Conservation (phyloP, 768 basidiomycete genomes). For the Hydnomerulius pinastri region DNA sequence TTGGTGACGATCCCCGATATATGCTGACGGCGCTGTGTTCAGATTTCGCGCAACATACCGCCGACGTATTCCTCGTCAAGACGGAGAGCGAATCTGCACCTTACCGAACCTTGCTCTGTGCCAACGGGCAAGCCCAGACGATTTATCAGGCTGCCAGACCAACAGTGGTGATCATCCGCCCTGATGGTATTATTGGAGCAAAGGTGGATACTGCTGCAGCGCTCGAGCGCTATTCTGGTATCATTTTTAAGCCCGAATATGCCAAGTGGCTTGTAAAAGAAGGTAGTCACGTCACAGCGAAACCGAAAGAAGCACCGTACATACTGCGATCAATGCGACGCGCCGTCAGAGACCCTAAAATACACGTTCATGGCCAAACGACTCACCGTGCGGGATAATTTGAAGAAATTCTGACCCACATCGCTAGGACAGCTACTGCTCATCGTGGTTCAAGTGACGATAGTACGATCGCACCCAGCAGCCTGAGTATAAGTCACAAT, state of each 20-base stretch:
- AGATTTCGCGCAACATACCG: background rate
- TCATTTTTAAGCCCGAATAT: background rate
- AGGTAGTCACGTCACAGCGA: too few relatives aligned
- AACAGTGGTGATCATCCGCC: constrained; percentile 34
- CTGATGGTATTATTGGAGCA: constrained; percentile 44
- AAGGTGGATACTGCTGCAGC: constrained; percentile 12
- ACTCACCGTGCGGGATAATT: too few relatives aligned
- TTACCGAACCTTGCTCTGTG: background rate
- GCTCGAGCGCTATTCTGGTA: background rate
- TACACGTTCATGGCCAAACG: too few relatives aligned
- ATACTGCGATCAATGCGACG: too few relatives aligned
- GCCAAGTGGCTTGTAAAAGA: too few relatives aligned
- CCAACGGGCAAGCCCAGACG: background rate
- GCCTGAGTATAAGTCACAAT: too few relatives aligned
- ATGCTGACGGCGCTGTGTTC: background rate
- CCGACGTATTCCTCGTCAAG: background rate
- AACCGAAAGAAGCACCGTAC: too few relatives aligned
- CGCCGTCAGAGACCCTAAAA: too few relatives aligned
- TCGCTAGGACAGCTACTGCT: too few relatives aligned
- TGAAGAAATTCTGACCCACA: too few relatives aligned
- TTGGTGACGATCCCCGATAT: constrained; percentile 15
- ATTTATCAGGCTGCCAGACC: background rate
- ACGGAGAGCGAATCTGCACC: background rate
- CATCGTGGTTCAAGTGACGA: too few relatives aligned
- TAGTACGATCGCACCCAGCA: too few relatives aligned